These are phyloP conservation scores for Flueggea neowawraea DNA, from an alignment of 441 rosid species.

Conservation along the genomic window DNA sequence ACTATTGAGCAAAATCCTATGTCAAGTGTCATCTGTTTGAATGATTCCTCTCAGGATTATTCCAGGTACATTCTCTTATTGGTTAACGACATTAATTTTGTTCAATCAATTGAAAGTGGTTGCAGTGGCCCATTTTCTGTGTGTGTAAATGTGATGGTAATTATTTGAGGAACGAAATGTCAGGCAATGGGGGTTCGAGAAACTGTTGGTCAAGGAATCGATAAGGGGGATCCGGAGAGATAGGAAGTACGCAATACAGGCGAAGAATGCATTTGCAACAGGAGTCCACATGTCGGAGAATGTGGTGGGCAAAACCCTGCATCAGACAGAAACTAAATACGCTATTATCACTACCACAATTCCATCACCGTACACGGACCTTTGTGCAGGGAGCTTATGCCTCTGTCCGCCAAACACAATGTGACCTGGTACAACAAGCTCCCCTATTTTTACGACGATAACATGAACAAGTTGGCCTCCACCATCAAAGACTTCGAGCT, in stretches of 20 bases:
- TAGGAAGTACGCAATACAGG: constrained; percentile 79
- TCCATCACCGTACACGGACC: constrained; percentile 55
- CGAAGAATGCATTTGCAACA: constrained; percentile 71
- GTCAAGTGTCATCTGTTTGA: constrained; percentile 68
- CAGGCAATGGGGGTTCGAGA: constrained; percentile 94
- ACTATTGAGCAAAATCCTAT: constrained; percentile 90
- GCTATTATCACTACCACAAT: constrained; percentile 77
- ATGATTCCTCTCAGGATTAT: constrained; percentile 47
- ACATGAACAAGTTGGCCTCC: constrained; percentile 56
- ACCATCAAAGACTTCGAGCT: constrained; percentile 60
- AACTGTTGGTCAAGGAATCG: constrained; percentile 65
- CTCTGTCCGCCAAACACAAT: constrained; percentile 43
- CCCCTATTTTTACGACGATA: constrained; percentile 66
- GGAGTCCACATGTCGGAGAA: constrained; percentile 95
- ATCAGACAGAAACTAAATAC: constrained; percentile 71
- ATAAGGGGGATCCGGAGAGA: constrained; percentile 62
- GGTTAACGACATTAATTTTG: neutral
- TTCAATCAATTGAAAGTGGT: neutral
- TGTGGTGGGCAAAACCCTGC: constrained; percentile 57
- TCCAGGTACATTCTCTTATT: constrained; percentile 34
- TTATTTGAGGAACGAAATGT: too few species aligned
- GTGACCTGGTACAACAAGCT: constrained; percentile 50
- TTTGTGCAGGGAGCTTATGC: constrained; percentile 52
- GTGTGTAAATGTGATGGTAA: too few species aligned
- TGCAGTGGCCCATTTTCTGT: neutral